A percentile compares a stretch with the other conserved stretches of the same genome.
phyloP scores from a whole-genome alignment of 2,329 filamentous ascomycete species.

The Alternaria postmessia region DNA sequence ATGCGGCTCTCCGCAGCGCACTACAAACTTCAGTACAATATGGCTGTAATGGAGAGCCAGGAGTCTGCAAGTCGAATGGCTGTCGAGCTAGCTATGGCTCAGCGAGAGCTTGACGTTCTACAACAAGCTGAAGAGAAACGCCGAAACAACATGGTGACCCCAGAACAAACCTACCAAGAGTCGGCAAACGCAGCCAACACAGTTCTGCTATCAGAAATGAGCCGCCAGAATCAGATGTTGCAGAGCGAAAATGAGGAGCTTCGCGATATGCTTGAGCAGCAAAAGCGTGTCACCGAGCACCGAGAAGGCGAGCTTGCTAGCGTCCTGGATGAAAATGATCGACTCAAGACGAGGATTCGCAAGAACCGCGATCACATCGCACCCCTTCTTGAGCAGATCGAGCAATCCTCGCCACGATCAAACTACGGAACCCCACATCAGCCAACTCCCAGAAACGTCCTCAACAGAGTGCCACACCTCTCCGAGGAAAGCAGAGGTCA shows the following conservation, averaged over 20 bases:
- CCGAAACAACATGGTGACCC: constrained; percentile 62
- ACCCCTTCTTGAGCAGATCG: constrained; percentile 52
- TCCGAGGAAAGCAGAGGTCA: constrained; percentile 58
- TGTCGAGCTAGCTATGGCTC: constrained; percentile 91
- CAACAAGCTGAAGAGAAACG: constrained; percentile 75
- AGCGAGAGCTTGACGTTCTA: constrained; percentile 84
- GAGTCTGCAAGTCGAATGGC: constrained; percentile 86
- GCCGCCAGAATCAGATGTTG: constrained; percentile 68
- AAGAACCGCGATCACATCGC: constrained; percentile 91
- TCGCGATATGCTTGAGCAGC: constrained; percentile 71
- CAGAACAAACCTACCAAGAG: constrained; percentile 63
- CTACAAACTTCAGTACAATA: constrained; percentile 87
- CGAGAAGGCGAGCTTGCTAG: constrained; percentile 76
- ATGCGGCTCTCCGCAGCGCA: constrained; percentile 86
- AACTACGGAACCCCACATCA: constrained; percentile 63
- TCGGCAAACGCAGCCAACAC: constrained; percentile 64
- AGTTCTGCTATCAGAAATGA: constrained; percentile 58
- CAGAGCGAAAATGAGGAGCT: constrained; percentile 72
- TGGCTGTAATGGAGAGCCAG: constrained; percentile 82
- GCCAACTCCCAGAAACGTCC: constrained; percentile 53
- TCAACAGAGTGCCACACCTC: constrained; percentile 51
- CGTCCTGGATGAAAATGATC: constrained; percentile 77
- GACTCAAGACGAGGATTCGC: constrained; percentile 82
- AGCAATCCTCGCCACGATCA: constrained; percentile 73
- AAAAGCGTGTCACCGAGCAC: constrained; percentile 79